Base-by-base conservation (phyloP, 164 flowering plant genomes). In the Liriodendron chinense region DNA sequence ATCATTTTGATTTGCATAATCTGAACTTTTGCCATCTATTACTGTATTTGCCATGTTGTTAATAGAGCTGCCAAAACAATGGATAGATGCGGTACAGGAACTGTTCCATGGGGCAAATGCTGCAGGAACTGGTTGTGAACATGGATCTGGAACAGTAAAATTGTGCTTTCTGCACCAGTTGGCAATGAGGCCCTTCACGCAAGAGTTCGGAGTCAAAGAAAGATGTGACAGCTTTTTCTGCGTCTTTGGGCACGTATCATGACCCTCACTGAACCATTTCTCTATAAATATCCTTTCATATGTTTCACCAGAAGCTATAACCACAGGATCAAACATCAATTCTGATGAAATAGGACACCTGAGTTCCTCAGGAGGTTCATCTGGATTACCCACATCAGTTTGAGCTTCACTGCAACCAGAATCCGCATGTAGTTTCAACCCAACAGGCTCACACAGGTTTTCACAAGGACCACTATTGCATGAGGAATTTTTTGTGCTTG, bases 291-390 rank as follows among this genome's bases (percentile, higher is more conserved):
- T 65, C 84, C 94, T 89, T 75, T 94, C 98, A 84, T 82, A 94
- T 63, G 98, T 90, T 81, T 87, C 85, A 8, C 98, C 98, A 62
- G 98, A 91, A 72, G 90, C 87, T 79, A 94, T 90, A 69, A 89
- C 74, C 62, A 94, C 97, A 13, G 98, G 98, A 81, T 92, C 98
- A 80, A 78, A 80, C 95, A 94, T 92, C 75, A 94, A 50, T 78
- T 79, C 85, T 20, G 57, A 70, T 56, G 98, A 94, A 74, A 94
- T 72, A n/a, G 92, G 92, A 77, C 98, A 94, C 65, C 69, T 83
- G 75, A 88, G 89, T 83, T 88, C 90, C 69, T 89, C 86, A 9
- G 93, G 95, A 20, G 86, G 88, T 70, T 64, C 47, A 18, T 78
- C 73, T 66, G 79, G 62, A 67, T 74, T 65, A 20, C 76, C 47